phyloP scores from a whole-genome alignment of 306 rosid genomes.

The Cucurbita pepo region DNA sequence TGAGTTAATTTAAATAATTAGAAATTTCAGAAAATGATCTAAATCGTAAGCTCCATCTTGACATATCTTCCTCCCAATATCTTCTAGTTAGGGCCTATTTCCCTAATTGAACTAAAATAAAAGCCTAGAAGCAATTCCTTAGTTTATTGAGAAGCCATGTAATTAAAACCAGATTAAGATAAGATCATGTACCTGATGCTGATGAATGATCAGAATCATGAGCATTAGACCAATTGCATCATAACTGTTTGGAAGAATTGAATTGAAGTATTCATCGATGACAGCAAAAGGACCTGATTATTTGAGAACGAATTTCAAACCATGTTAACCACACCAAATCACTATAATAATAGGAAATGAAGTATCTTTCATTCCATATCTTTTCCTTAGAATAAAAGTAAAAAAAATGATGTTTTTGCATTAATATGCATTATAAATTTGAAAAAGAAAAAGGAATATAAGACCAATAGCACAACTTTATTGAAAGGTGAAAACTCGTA shows the following conservation, averaged over 20 bases:
- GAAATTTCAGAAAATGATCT: neutral
- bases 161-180: neutral
- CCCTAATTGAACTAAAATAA: neutral
- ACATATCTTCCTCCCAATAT: neutral
- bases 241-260: slow-evolving; percentile 69
- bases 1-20: neutral
- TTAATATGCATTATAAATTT: neutral
- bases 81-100: neutral
- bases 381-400: neutral
- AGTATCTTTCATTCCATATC: neutral
- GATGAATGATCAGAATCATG: slow-evolving; percentile 79
- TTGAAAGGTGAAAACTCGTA: neutral
- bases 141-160: neutral
- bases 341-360: neutral
- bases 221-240: slow-evolving; percentile 91
- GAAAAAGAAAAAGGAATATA: neutral
- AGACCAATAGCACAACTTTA: neutral
- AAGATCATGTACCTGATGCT: slow-evolving; percentile 53
- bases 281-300: slow-evolving; percentile 72
- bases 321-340: neutral
- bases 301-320: neutral
- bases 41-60: neutral
- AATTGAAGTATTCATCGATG: slow-evolving; percentile 70
- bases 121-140: neutral
- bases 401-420: neutral